Evolutionary conservation across 768 basidiomycete genomes (phyloP).

Genomic region (Clitopilus hobsonii): DNA sequence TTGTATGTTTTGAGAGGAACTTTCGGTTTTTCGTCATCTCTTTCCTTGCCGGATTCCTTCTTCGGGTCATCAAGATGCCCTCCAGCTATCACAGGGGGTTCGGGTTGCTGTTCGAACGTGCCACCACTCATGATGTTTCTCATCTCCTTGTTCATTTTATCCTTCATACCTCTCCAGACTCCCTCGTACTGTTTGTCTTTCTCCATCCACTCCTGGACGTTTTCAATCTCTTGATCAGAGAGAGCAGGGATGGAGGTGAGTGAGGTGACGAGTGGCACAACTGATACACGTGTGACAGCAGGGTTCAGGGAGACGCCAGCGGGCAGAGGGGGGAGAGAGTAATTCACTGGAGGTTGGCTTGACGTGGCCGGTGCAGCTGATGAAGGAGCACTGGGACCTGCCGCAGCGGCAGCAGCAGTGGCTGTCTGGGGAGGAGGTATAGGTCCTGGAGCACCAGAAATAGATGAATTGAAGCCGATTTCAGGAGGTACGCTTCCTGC

Average conservation of each 20-base stretch:
- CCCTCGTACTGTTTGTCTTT: constrained; percentile 56
- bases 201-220: constrained; percentile 61
- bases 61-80: too few species aligned
- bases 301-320: constrained; percentile 45
- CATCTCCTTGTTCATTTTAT: constrained; percentile 49
- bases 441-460: background rate
- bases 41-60: background rate
- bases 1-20: constrained; percentile 56
- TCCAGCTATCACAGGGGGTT: too few species aligned
- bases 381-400: too few species aligned
- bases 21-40: background rate
- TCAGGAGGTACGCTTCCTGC: background rate
- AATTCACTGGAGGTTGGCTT: constrained; percentile 10
- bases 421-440: background rate
- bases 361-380: constrained; percentile 2
- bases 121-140: constrained; percentile 43
- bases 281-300: constrained; percentile 52
- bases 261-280: constrained; percentile 57
- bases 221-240: constrained; percentile 39
- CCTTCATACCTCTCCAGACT: constrained; percentile 40
- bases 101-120: constrained; percentile 6
- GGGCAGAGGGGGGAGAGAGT: constrained; percentile 37
- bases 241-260: constrained; percentile 51
- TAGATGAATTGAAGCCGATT: background rate
- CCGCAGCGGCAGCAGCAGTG: background rate